These are phyloP conservation scores for Nitzschia palea DNA, from an alignment of 108 stramenopile genomes.

Conservation along the genomic window DNA sequence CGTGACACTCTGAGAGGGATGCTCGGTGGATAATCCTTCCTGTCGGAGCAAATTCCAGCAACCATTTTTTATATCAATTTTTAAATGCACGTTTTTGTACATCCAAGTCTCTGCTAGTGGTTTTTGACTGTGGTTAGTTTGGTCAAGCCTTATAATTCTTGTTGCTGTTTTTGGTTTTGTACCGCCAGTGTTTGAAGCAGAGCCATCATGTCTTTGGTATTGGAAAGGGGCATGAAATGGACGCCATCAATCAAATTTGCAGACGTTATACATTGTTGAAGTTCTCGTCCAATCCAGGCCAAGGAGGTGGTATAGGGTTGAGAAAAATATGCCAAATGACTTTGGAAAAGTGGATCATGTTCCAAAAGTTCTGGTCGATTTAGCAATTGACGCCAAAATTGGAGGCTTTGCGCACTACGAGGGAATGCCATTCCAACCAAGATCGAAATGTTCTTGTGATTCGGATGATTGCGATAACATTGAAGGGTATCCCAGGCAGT, in stretches of 20 bases:
- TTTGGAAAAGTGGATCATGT: conserved; percentile 36
- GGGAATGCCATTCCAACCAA: conserved; percentile 47
- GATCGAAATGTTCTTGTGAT: neutral
- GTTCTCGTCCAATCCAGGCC: conserved; percentile 38
- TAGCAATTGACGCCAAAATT: conserved; percentile 41
- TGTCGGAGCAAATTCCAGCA: no score
- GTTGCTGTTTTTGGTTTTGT: no score
- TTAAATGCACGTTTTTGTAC: no score
- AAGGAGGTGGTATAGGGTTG: conserved; percentile 20
- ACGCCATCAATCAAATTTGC: conserved; percentile 29
- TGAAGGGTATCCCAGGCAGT: conserved; percentile 33
- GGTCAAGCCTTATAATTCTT: no score
- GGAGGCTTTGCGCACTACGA: conserved; percentile 16
- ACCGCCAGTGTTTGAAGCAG: conserved; percentile 16
- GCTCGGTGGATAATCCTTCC: no score
- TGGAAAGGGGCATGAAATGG: conserved; percentile 49
- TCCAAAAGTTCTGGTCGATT: conserved; percentile 24
- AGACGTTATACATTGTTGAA: conserved; percentile 9
- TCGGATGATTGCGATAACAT: conserved; percentile 13
- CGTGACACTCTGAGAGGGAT: no score
- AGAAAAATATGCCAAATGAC: conserved; percentile 45
- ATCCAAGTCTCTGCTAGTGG: no score
- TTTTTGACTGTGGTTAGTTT: no score
- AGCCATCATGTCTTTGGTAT: conserved; percentile 23
- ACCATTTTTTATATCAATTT: no score